Evolutionary conservation across 192 early-diverging fungal species (phyloP), one percentile per base, ranked within the genome.

Genomic region (Coemansia sp.): DNA sequence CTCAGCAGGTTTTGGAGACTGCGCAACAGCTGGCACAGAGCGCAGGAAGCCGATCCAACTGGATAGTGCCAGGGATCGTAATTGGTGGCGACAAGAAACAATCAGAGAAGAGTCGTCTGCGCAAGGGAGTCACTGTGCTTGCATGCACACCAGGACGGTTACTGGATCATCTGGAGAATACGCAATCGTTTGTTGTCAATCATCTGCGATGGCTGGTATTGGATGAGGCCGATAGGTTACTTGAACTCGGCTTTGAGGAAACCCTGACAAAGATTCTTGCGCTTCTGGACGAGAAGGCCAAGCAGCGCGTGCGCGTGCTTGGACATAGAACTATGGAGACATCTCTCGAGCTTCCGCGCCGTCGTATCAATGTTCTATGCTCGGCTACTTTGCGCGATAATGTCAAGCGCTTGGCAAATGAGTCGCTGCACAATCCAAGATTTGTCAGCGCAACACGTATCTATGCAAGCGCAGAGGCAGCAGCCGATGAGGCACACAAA

Each of bases 61-160:
- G 93, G 93, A 88, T 93, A 32, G 91, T 92, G 0, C 88, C 92
- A 7, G 92, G 90, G 7, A 86, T 90, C 22, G 88, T 94, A 5
- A 89, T 90, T 54, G 92, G 90, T 58, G 92, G 92, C 25, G 90
- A 91, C 60, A 90, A 85, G 57, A 91, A 90, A 66, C 84, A 87
- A 58, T 88, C 90, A 0, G 92, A 92, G 74, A 92, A 92, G 71
- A 86, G 85, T 22, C 85, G 91, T 21, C 73, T 93, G 47, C 89
- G 88, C 70, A 93, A 92, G 82, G 97, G 97, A 7, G 80, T 90
- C 18, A 92, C 92, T 48, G 86, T 99, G 31, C 83, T 99, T 27
- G 92, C 96, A 14, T 88, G 88, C 49, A 99, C 97, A 4, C 97
- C 97, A 21, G 97, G 97, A n/a, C 87, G 97, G 41, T 77, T 99